Base-by-base conservation (phyloP, 306 rosid species). In the Carpinus viminea region DNA sequence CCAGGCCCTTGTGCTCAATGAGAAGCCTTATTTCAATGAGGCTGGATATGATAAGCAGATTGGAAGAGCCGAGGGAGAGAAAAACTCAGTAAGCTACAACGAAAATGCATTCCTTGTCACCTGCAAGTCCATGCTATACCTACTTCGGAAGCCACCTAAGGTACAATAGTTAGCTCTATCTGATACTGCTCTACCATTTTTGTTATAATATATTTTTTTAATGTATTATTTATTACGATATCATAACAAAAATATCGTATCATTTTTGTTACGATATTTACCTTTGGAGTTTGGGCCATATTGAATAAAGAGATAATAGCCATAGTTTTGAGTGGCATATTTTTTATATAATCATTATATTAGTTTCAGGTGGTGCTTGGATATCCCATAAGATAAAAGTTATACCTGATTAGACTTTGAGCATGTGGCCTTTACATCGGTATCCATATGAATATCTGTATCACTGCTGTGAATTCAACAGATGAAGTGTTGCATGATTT, bases 11-110 rank as follows among this genome's bases (percentile, higher is more conserved):
- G 98, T 96, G 83, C 97, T 96, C 36, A 96, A 96, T 21, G 98
- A 93, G 81, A 93, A 86, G 90, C 99, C 99, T 68, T 96, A 96
- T 86, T 93, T 93, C 87, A 96, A 96, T 28, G 99, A 96, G 86
- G 99, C 99, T 60, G 99, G 99, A 51, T 93, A 93, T 83, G 96
- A 93, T 85, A 90, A 84, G 71, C 99, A 91, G 87, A 75, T 90
- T 5, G 99, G 99, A 71, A 79, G 88, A 90, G 91, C 93, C 17
- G 97, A 96, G 81, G 99, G 97, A 83, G 98, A 96, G 94, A 96
- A 81, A 74, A 93, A 93, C 88, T 96, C 99, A 0, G 88, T 87
- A 20, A 85, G 98, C 89, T 96, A 93, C 84, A 96, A 96, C 18
- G 99, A 96, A 81, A 96, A 93, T 66, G 96, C 98, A 53, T 93